These are phyloP conservation scores for Cercospora zeina DNA, from an alignment of 2,329 filamentous ascomycete genomes.

Conservation along the genomic window DNA sequence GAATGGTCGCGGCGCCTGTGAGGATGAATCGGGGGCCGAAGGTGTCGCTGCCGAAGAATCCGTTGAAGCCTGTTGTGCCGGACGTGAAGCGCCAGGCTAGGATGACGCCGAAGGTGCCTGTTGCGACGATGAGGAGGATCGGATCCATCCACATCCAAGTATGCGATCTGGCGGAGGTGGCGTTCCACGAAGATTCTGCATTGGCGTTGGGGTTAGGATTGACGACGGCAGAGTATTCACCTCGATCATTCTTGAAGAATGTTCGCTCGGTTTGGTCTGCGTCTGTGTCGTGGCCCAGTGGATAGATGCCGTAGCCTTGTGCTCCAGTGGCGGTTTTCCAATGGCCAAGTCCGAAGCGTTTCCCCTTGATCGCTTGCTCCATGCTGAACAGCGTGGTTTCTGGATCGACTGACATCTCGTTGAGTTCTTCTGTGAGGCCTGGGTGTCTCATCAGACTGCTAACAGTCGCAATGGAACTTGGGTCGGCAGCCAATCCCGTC, in stretches of 20 bases:
- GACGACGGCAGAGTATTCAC: not conserved
- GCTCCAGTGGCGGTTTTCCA: constrained; percentile 18
- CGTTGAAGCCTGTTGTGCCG: constrained; percentile 26
- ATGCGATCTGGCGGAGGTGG: constrained; percentile 7
- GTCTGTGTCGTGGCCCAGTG: constrained; percentile 9
- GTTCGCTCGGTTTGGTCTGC: not conserved
- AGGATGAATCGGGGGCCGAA: constrained; percentile 31
- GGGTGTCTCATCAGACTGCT: constrained; percentile 25
- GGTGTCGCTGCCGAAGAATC: constrained; percentile 29
- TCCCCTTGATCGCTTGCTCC: constrained; percentile 16
- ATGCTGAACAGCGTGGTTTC: constrained; percentile 10
- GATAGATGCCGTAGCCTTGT: constrained; percentile 13
- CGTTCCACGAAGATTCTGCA: not conserved
- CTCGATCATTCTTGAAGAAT: not conserved
- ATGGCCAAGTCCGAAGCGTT: constrained; percentile 20
- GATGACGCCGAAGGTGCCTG: constrained; percentile 25
- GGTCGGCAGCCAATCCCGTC: constrained; percentile 24
- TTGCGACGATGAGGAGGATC: constrained; percentile 18
- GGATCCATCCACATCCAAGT: constrained; percentile 22
- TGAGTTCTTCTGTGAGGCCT: constrained; percentile 23
- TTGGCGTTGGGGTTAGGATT: not conserved
- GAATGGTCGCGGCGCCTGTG: constrained; percentile 24
- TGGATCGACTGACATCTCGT: constrained; percentile 18
- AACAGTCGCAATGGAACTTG: constrained; percentile 27
- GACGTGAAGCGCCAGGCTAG: constrained; percentile 27